These are phyloP conservation scores for Tulasnella sp. DNA, from an alignment of 768 basidiomycete genomes.

Conservation along the genomic window DNA sequence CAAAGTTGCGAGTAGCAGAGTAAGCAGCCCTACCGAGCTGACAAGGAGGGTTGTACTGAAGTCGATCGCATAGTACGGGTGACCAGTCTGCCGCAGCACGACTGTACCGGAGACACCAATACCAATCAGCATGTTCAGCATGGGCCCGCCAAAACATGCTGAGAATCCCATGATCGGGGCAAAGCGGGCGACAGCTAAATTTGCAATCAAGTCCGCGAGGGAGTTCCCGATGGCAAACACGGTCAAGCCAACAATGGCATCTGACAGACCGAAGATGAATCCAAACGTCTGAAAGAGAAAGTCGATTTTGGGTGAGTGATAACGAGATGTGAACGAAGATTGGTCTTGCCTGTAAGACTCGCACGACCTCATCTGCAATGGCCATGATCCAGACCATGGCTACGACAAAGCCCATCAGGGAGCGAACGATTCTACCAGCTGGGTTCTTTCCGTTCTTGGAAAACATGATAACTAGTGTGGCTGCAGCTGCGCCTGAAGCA, in stretches of 20 bases:
- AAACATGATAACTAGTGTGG: slow-evolving; percentile 29
- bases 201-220: slow-evolving; percentile 93
- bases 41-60: slow-evolving; percentile 83
- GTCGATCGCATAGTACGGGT: slow-evolving; percentile 61
- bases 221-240: slow-evolving; percentile 97
- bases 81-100: slow-evolving; percentile 59
- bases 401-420: slow-evolving; percentile 86
- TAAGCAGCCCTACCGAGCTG: slow-evolving; percentile 76
- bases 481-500: slow-evolving; percentile 27
- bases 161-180: slow-evolving; percentile 94
- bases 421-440: slow-evolving; percentile 62
- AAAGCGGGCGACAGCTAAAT: slow-evolving; percentile 92
- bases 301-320: slow-evolving; percentile 22
- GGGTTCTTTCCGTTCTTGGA: slow-evolving; percentile 55
- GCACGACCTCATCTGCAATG: slow-evolving; percentile 93
- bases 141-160: slow-evolving; percentile 89
- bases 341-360: slow-evolving; percentile 69
- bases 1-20: slow-evolving; percentile 68
- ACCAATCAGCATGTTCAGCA: slow-evolving; percentile 88
- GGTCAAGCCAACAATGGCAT: slow-evolving; percentile 94
- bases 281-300: slow-evolving; percentile 68
- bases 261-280: slow-evolving; percentile 89
- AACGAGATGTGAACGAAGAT: neutral
- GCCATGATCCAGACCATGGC: slow-evolving; percentile 98
- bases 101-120: slow-evolving; percentile 89